Conservation (phyloP, 352 stramenopile species). For the Globisporangium paddicum region DNA sequence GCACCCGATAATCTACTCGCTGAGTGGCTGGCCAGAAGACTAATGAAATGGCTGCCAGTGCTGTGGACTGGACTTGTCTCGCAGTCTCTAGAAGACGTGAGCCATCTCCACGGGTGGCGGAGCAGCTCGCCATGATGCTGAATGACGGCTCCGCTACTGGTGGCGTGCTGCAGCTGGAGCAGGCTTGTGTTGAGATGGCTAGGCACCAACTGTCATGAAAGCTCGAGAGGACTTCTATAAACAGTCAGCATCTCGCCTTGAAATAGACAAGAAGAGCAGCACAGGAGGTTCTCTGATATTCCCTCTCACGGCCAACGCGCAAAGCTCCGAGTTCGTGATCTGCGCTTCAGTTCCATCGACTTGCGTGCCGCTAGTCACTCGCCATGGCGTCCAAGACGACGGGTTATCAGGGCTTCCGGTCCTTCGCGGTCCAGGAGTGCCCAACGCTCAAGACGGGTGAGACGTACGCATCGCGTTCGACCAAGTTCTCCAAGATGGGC, state of each 20-base stretch:
- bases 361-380: no score
- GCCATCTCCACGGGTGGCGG: not conserved
- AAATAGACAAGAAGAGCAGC: not conserved
- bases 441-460: constrained; percentile 75
- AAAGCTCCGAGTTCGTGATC: not conserved
- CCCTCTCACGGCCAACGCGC: not conserved
- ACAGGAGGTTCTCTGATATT: not conserved
- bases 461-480: constrained; percentile 52
- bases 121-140: not conserved
- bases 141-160: not conserved
- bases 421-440: constrained; percentile 59
- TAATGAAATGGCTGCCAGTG: no score
- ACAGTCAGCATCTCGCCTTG: not conserved
- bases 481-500: constrained; percentile 77
- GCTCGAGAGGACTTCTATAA: not conserved
- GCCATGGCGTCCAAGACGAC: constrained; percentile 46
- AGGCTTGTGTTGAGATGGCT: not conserved
- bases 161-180: not conserved
- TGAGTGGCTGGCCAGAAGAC: no score
- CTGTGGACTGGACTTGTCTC: no score
- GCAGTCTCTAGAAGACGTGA: no score
- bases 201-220: not conserved
- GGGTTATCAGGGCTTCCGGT: constrained; percentile 80
- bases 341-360: not conserved
- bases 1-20: no score